Conservation (phyloP, 148 eudicot genomes). For the Cornus controversa region DNA sequence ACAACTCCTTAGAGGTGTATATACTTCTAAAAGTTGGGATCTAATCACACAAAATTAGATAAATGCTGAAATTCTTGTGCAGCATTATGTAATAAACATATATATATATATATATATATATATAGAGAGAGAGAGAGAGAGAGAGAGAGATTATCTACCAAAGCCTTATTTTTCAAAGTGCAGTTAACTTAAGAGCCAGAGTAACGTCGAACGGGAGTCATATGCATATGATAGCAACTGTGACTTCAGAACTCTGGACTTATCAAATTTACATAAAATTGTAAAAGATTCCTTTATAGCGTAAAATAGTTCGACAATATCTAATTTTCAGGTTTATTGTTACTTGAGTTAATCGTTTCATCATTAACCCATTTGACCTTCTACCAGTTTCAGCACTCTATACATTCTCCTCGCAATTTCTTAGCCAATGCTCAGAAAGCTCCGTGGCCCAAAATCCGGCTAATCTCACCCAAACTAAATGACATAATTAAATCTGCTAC, state of each 20-base stretch:
- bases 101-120: background rate
- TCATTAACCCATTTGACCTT: no score
- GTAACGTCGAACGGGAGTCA: background rate
- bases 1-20: no score
- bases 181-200: background rate
- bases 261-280: background rate
- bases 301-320: no score
- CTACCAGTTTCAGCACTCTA: no score
- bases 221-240: no score
- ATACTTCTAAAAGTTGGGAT: background rate
- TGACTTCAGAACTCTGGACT: background rate
- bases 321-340: no score
- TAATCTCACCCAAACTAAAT: background rate
- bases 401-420: no score
- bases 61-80: background rate
- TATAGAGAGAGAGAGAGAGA: no score
- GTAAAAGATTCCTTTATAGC: background rate
- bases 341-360: no score
- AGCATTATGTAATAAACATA: background rate
- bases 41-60: slow-evolving; percentile 12
- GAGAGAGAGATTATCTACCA: no score
- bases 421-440: background rate
- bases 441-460: background rate
- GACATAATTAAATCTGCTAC: no score
- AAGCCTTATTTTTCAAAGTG: background rate